phyloP scores from a whole-genome alignment of 2,329 filamentous ascomycete genomes.

The Scopulariopsis brevicaulis region DNA sequence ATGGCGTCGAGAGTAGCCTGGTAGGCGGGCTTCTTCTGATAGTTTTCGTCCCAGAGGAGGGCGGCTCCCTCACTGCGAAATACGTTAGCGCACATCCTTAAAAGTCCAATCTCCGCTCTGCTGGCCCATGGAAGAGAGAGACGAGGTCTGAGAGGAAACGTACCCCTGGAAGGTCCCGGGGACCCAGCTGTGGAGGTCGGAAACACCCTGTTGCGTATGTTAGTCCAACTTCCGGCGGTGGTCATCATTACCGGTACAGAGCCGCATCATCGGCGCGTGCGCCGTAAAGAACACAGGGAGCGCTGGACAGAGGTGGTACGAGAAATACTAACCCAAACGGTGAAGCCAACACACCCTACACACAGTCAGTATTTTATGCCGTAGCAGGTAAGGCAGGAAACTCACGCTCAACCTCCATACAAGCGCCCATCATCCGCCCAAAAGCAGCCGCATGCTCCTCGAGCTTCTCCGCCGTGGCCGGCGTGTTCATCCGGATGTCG shows the following conservation, averaged over 20 bases:
- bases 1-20: constrained; percentile 8
- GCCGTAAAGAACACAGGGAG: not conserved
- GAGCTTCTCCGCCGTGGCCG: constrained; percentile 22
- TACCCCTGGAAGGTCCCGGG: constrained; percentile 12
- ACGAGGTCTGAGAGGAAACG: constrained; percentile 1
- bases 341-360: constrained; percentile 15
- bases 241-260: not conserved
- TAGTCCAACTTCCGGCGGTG: not conserved
- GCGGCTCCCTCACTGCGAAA: constrained; percentile 3
- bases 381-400: not conserved
- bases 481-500: constrained; percentile 32
- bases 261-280: no score
- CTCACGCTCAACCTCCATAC: constrained; percentile 11
- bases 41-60: constrained; percentile 10
- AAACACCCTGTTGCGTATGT: constrained; percentile 10
- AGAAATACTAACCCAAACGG: constrained; percentile 13
- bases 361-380: not conserved
- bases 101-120: no score
- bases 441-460: constrained; percentile 29
- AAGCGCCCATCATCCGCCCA: constrained; percentile 13
- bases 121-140: not conserved
- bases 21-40: constrained; percentile 12
- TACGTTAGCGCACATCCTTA: not conserved
- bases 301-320: not conserved
- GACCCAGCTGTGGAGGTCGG: constrained; percentile 14